phyloP scores from a whole-genome alignment of 352 stramenopile genomes.

The Phytophthora vignae region DNA sequence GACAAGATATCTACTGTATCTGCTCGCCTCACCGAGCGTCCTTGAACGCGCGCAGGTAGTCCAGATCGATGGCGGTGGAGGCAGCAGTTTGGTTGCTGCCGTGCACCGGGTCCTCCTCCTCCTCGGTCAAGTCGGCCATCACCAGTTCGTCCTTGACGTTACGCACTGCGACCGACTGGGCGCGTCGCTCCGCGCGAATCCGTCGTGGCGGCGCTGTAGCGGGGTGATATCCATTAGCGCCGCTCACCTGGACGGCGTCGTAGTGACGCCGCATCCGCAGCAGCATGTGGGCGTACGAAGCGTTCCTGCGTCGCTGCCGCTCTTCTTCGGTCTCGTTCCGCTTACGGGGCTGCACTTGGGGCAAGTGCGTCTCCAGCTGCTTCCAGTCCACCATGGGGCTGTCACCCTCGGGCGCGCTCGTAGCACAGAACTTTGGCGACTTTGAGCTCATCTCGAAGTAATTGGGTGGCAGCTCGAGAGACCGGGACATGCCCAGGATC shows the following conservation, averaged over 20 bases:
- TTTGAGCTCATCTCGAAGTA: slow-evolving; percentile 38
- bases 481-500: slow-evolving; percentile 35
- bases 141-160: slow-evolving; percentile 11
- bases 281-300: slow-evolving; percentile 37
- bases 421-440: slow-evolving; percentile 24
- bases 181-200: slow-evolving; percentile 24
- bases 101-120: background rate
- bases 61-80: slow-evolving; percentile 29
- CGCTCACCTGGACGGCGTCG: slow-evolving; percentile 34
- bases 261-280: slow-evolving; percentile 40
- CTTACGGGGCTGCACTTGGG: slow-evolving; percentile 16
- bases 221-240: slow-evolving; percentile 11
- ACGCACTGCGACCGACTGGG: slow-evolving; percentile 23
- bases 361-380: slow-evolving; percentile 18
- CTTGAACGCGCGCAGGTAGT: slow-evolving; percentile 39
- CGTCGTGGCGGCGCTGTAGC: slow-evolving; percentile 33
- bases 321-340: slow-evolving; percentile 39
- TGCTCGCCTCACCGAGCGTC: slow-evolving; percentile 25
- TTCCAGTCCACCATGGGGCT: slow-evolving; percentile 9
- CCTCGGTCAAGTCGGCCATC: slow-evolving; percentile 2
- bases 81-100: background rate
- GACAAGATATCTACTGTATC: background rate
- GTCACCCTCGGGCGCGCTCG: slow-evolving; percentile 6
- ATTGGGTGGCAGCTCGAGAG: slow-evolving; percentile 27
- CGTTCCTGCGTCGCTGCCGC: slow-evolving; percentile 29